Evolutionary conservation across 1,139 yeast genomes (phyloP), one percentile per base, ranked within the genome.

Genomic region (Saccharomyces uvarum): DNA sequence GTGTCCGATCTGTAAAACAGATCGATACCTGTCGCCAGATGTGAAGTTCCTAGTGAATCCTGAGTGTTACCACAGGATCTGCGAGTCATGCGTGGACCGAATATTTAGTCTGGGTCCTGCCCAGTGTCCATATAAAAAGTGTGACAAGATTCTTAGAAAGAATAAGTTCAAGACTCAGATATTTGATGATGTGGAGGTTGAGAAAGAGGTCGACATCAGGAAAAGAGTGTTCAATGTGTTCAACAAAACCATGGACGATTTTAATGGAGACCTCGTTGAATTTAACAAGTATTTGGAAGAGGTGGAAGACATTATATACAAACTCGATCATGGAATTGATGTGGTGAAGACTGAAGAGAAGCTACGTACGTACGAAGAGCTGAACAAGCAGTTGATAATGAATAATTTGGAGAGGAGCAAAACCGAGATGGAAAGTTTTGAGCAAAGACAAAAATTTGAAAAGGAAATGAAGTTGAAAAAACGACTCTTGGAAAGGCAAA

Each of bases 1-100:
- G 84, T 93, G 99, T 77, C 99, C 99, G 46, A 90, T 95, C 66
- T 93, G 99, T 77, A 89, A 93, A 73, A 90, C 98, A 49, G 97
- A 95, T 70, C 77, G 93, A 70, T 93, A 93, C 70, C 77, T 93
- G 59, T 89, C 96, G 49, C 98, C 99, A 42, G 91, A 91, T 64
- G 88, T 93, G 87, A 83, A 80, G 63, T 91, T 93, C 67, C 80
- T 93, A 55, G 91, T 93, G 58, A 93, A 93, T 65, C 96, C 98
- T 0, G 99, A 93, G 69, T 93, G 99, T 72, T 93, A 95, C 69
- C 99, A 93, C 69, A 91, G 89, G 76, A 93, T 93, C 70, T 93
- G 99, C 73, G 97, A 89, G 68, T 85, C 96, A 2, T 93, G 99
- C 72, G 98, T 90, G 49, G 98, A 91, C 70, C 78, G 98, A 62